Conservation (phyloP, 179 eudicot genomes). For the Heliamphora ciliata region DNA sequence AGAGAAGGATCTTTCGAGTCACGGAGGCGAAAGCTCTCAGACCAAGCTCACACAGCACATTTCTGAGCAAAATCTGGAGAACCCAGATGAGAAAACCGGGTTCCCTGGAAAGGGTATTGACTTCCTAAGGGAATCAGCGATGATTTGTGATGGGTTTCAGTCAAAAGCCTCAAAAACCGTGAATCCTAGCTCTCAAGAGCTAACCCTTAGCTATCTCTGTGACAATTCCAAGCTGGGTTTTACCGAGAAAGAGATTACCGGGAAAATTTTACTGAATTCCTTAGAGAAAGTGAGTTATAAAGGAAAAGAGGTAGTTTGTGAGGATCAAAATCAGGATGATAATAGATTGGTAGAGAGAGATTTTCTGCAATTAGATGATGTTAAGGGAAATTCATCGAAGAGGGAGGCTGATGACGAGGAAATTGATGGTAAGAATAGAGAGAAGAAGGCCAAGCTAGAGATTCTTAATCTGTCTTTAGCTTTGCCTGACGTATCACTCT, state of each 20-base stretch:
- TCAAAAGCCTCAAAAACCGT: conserved; percentile 35
- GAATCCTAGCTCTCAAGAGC: conserved; percentile 50
- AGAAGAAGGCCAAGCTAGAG: conserved; percentile 63
- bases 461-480: conserved; percentile 62
- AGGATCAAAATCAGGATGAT: conserved; percentile 29
- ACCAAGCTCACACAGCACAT: background rate
- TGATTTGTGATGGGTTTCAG: conserved; percentile 26
- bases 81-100: conserved; percentile 32
- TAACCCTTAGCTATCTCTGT: conserved; percentile 64
- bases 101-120: conserved; percentile 38
- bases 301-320: conserved; percentile 52
- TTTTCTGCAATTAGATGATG: conserved; percentile 57
- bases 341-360: conserved; percentile 68
- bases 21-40: conserved; percentile 21
- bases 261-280: conserved; percentile 29
- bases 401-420: conserved; percentile 41
- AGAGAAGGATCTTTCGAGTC: conserved; percentile 29
- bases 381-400: conserved; percentile 36
- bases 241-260: conserved; percentile 31
- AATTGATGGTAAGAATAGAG: conserved; percentile 32
- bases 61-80: conserved; percentile 23
- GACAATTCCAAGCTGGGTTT: conserved; percentile 45
- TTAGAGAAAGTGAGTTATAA: conserved; percentile 39
- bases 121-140: conserved; percentile 32
- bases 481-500: conserved; percentile 64